Evolutionary conservation across 148 eudicot species (phyloP).

Genomic region (Gaultheria prostrata): DNA sequence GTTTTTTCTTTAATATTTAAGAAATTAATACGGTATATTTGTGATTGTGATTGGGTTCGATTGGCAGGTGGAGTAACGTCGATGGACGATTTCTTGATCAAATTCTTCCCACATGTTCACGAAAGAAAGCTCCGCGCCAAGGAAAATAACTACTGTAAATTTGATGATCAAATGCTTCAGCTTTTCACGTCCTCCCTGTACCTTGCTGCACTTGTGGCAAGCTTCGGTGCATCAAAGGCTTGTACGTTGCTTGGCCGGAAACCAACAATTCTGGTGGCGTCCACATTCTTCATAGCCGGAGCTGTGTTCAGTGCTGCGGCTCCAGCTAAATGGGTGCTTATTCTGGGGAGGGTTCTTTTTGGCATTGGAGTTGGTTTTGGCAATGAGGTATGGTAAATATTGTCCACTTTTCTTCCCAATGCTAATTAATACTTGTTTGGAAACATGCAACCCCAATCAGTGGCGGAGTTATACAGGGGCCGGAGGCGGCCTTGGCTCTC

Average conservation of each 20-base stretch:
- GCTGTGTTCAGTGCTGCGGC: constrained; percentile 43
- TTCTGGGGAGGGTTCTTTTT: constrained; percentile 59
- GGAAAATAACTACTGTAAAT: constrained; percentile 75
- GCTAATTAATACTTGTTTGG: not conserved
- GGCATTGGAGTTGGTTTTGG: constrained; percentile 53
- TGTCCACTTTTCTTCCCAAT: not conserved
- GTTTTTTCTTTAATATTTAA: not conserved
- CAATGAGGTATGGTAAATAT: not conserved
- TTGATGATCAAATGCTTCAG: constrained; percentile 59
- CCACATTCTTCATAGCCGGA: constrained; percentile 37
- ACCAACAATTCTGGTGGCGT: constrained; percentile 32
- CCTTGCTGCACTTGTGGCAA: constrained; percentile 61
- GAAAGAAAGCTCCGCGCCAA: constrained; percentile 41
- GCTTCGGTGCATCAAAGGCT: constrained; percentile 60
- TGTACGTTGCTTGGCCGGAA: constrained; percentile 35
- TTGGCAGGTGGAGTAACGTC: constrained; percentile 62
- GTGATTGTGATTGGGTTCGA: not conserved
- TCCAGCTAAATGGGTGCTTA: constrained; percentile 44
- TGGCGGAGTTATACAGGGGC: too few species aligned
- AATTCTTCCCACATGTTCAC: constrained; percentile 59
- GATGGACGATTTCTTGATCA: constrained; percentile 68
- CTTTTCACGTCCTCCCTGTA: constrained; percentile 75
- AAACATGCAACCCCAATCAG: not conserved
- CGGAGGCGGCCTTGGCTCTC: too few species aligned
- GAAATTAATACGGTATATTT: not conserved